Percentiles rank a stretch among this genome's conserved stretches.
Evolutionary conservation across 345 rosid species (phyloP).

Genomic region (Linum trigynum): DNA sequence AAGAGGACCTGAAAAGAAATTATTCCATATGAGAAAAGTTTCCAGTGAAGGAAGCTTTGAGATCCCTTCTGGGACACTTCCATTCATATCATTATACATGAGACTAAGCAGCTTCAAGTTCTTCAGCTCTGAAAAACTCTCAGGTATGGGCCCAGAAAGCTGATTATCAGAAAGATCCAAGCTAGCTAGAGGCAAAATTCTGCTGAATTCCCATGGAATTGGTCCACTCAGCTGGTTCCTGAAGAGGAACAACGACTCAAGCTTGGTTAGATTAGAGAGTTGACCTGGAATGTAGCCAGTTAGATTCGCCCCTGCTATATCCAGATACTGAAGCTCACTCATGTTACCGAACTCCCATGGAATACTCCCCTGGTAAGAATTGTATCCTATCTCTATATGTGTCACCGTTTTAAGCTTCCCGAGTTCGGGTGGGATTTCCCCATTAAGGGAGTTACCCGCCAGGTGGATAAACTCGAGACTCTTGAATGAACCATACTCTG

Average conservation of each 20-base stretch:
- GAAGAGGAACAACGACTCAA: constrained; percentile 74
- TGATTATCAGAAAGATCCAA: constrained; percentile 82
- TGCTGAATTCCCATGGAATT: constrained; percentile 65
- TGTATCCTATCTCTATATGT: constrained; percentile 96
- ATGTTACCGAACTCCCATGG: constrained; percentile 73
- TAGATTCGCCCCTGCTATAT: constrained; percentile 77
- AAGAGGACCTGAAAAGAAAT: constrained; percentile 69
- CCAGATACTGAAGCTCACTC: constrained; percentile 72
- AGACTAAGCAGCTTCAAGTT: constrained; percentile 65
- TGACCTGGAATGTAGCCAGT: constrained; percentile 62
- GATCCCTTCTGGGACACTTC: constrained; percentile 60
- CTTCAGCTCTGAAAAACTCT: constrained; percentile 61
- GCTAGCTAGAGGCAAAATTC: constrained; percentile 42
- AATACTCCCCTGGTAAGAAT: constrained; percentile 59
- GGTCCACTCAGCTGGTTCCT: constrained; percentile 57
- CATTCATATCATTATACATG: constrained; percentile 81
- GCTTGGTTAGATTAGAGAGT: constrained; percentile 73
- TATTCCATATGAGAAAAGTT: constrained; percentile 79
- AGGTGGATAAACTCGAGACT: constrained; percentile 68
- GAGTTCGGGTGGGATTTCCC: constrained; percentile 55
- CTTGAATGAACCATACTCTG: constrained; percentile 57
- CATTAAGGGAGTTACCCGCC: constrained; percentile 66
- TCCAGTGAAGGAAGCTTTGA: constrained; percentile 75
- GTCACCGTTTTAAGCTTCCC: constrained; percentile 54
- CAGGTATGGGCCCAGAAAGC: constrained; percentile 67